Base-by-base conservation (phyloP, 805 yeast genomes). In the Candida vartiovaarae region DNA sequence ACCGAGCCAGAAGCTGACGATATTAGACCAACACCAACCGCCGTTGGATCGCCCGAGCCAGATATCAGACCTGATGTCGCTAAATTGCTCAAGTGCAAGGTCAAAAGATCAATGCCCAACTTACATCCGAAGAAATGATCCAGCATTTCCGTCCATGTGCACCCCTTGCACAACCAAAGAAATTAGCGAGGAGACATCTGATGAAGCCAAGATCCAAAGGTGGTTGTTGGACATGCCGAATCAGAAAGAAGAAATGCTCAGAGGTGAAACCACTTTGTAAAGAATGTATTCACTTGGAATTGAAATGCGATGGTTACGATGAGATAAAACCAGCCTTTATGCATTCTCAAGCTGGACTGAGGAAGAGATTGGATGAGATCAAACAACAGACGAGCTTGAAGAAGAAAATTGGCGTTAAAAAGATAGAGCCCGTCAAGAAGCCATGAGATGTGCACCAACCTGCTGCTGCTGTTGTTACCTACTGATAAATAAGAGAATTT, bases 221-320 rank as follows among this genome's bases (percentile, higher is more conserved):
- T 29, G 90, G 90, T 0, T 84, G 93, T 56, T 84, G 91, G 91
- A 84, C 86, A 5, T 84, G 91, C 32, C 63, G 90, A 45, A 61
- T 82, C 15, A 70, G 93, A 34, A 80, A 85, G 50, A 84, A 84
- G 59, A 76, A 81, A 50, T 84, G 91, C 55, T 75, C 85, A 2
- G 87, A 78, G 54, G 77, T 76, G 46, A 70, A 67, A 50, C 89
- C 90, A 1, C 54, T 44, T 4, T 84, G 93, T 57, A 55, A 57
- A 6, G 79, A 77, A 50, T 84, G 93, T 60, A 52, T 53, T 3
- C 63, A 80, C 39, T 65, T 84, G 24, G 76, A 78, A 6, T 58
- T 84, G 23, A 55, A 52, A 3, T 84, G 93, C 60, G 82, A 76
- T 55, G 76, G 77, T 7, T 81, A 78, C 52, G 66, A 67, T 10